Base-by-base conservation (phyloP, 139 green algal genomes). In the Chlamydomonas asymmetrica region DNA sequence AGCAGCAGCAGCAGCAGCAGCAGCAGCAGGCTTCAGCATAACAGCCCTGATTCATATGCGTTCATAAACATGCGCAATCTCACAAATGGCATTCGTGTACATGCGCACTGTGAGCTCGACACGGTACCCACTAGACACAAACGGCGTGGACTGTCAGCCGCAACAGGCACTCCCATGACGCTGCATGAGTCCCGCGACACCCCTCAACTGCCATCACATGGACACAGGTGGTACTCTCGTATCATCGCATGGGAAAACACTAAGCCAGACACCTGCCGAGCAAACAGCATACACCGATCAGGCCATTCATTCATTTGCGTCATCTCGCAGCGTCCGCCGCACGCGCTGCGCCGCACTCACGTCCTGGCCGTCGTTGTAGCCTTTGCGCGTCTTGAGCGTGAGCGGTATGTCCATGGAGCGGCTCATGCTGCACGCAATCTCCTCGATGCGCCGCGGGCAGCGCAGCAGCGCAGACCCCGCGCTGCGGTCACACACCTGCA, bases 351-450 rank as follows among this genome's bases (percentile, higher is more conserved):
- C 61, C 27, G 34, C 18, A 49, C 73, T 71, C 76, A 94, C 79
- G 70, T 95, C 90, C 1, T 87, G 35, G 18, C 80, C 74, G 62
- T 97, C 90, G 54, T 84, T 61, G 81, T 90, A 95, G 3, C 82
- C 91, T 76, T 88, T 95, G 61, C 93, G 85, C 32, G 93, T 89
- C 85, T 98, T 98, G 61, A 98, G 80, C 4, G 95, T 99, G 43
- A 99, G 74, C 0, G 93, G 89, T 39, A 79, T 87, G 32, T 80
- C 71, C 41, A 93, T 72, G 70, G 31, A 88, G 34, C 27, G 54
- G 49, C 60, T 57, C 63, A 92, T 84, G 40, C 75, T 80, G 2
- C 76, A 75, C 59, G 92, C 82, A 29, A 98, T 89, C 38, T 93
- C 38, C 82, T 94, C 80, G 56, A 98, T 90, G 10, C 82, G 77